Conservation (phyloP, 164 flowering plant species). For the Nymphaea thermarum region DNA sequence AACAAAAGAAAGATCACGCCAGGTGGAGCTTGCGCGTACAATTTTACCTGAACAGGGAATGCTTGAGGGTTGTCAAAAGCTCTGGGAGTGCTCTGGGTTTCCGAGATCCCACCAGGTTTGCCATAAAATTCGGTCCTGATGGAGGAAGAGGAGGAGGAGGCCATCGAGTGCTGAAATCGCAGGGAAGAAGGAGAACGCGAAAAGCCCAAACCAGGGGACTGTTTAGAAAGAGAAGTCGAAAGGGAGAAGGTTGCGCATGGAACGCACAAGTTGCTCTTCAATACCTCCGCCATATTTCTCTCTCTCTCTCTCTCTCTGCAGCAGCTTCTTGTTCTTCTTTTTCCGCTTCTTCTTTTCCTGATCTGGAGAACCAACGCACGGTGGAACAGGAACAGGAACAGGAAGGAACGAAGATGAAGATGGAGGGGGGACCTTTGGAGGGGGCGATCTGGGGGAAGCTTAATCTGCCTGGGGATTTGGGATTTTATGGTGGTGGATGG, state of each 20-base stretch:
- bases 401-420: no score
- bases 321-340: no score
- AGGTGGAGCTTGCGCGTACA: background rate
- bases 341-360: no score
- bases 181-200: conserved; percentile 5
- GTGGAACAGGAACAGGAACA: no score
- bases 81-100: conserved; percentile 5
- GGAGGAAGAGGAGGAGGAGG: conserved; percentile 3
- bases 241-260: conserved; percentile 6
- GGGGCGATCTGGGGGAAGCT: no score
- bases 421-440: no score
- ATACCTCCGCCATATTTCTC: conserved; percentile 18
- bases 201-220: conserved; percentile 5
- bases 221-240: conserved; percentile 7
- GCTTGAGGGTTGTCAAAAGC: conserved; percentile 2
- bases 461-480: no score
- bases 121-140: conserved; percentile 19
- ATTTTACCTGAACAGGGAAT: conserved; percentile 17
- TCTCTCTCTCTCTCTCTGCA: no score
- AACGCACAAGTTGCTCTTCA: conserved; percentile 14
- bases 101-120: conserved; percentile 5
- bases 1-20: no score
- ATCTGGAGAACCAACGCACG: no score
- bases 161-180: conserved; percentile 8
- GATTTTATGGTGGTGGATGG: no score